Conservation (phyloP, 805 yeast genomes). For the Saturnispora gosingensis region DNA sequence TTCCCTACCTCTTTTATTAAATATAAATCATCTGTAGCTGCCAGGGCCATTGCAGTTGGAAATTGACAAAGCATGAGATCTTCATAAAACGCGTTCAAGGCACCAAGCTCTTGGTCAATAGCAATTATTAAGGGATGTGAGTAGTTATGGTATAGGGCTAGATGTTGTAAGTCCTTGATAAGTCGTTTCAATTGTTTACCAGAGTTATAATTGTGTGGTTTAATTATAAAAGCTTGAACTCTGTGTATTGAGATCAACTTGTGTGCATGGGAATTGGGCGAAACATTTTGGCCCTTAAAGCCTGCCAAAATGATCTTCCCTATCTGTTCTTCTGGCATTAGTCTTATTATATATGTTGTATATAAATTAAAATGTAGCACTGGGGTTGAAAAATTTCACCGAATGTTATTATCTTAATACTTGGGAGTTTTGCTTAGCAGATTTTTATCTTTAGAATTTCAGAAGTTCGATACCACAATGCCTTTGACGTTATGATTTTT, state of each 20-base stretch:
- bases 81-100: conserved; percentile 51
- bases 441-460: neutral
- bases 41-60: conserved; percentile 59
- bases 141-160: conserved; percentile 43
- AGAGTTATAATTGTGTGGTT: conserved; percentile 40
- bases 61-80: conserved; percentile 42
- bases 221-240: conserved; percentile 43
- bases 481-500: neutral
- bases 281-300: conserved; percentile 45
- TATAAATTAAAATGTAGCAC: neutral
- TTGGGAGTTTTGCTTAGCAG: neutral
- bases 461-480: no score
- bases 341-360: neutral
- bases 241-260: conserved; percentile 42
- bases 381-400: neutral
- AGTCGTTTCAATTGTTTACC: conserved; percentile 41
- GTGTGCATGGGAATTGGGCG: conserved; percentile 36
- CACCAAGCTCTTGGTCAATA: conserved; percentile 56
- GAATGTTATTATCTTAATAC: neutral
- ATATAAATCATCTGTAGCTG: conserved; percentile 42
- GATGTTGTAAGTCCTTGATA: conserved; percentile 43
- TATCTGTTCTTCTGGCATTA: neutral
- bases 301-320: conserved; percentile 56
- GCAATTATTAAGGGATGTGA: conserved; percentile 46
- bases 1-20: conserved; percentile 43